Evolutionary conservation across 2,329 filamentous ascomycete species (phyloP), one percentile per base, ranked within the genome.

Genomic region (Beauveria medogensis): DNA sequence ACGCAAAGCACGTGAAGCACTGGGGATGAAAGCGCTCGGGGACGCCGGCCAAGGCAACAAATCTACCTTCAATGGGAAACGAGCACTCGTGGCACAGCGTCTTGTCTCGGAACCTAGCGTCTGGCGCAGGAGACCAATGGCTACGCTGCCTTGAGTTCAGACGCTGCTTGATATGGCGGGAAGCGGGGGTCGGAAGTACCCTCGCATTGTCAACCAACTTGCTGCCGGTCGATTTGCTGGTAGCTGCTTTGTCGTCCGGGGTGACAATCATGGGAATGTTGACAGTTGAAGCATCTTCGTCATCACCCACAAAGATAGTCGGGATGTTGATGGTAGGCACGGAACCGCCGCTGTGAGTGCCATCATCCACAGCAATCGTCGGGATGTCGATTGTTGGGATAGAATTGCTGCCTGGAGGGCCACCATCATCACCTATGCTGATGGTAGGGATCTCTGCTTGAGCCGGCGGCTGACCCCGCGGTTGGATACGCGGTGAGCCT

Each of bases 1-100:
- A 99, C 63, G 90, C 83, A 72, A 91, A 89, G 77, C 94, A 99
- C 48, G 84, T 82, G 77, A 99, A 97, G 74, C 94, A 99, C 65
- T 92, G 85, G 0, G 94, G 92, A 68, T 99, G 94, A 72, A 97
- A 97, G 22, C 92, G 89, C 68, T 86, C 82, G 3, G 75, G 69
- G 44, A 83, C 80, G 28, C 91, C 91, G 2, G 86, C 87, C 7
- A 96, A 85, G 5, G 89, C 90, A 24, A 97, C 89, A 65, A 96
- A 93, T 61, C 93, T 90, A 3, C 94, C 94, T 62, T 94, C 86
- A 66, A 99, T 97, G 0, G 91, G 87, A 22, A 89, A 80, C 10
- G 86, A 82, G 70, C 94, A 99, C 68, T 92, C 87, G 55, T 92
- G 89, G 70, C 94, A 99, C 51, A 87, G 82, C 8, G 91, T 90